phyloP scores from a whole-genome alignment of 441 rosid species.

The Gossypium davidsonii region DNA sequence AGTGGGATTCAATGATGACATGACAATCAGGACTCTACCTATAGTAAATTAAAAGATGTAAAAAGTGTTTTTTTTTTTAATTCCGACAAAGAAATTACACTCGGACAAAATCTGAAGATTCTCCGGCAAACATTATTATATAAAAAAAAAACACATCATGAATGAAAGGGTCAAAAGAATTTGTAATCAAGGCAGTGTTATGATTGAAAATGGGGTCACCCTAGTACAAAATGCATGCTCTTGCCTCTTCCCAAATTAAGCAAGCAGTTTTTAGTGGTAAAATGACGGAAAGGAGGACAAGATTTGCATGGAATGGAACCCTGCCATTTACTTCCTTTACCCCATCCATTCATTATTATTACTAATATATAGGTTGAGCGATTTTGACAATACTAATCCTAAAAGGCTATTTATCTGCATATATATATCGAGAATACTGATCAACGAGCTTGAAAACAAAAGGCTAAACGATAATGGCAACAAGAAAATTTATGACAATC shows the following conservation, averaged over 20 bases:
- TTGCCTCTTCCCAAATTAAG: background rate
- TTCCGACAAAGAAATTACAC: background rate
- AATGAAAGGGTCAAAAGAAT: constrained; percentile 8
- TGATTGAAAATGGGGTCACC: constrained; percentile 1
- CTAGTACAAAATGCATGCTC: background rate
- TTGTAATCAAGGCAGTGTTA: constrained; percentile 6
- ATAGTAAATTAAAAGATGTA: background rate
- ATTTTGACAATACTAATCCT: too few relatives aligned
- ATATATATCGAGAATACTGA: background rate
- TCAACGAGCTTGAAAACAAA: background rate
- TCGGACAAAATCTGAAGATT: background rate
- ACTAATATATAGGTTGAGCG: too few relatives aligned
- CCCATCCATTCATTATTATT: background rate
- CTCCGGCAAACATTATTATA: background rate
- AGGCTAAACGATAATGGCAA: background rate
- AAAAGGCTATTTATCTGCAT: too few relatives aligned
- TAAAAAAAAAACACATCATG: background rate
- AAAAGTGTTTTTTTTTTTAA: too few relatives aligned
- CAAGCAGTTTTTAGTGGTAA: background rate
- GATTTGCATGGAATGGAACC: background rate
- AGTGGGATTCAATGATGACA: too few relatives aligned
- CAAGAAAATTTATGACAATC: background rate
- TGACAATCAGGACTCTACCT: too few relatives aligned
- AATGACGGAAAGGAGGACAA: constrained; percentile 1
- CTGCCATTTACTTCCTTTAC: background rate